These are phyloP conservation scores for Podospora australis DNA, from an alignment of 495 filamentous ascomycete species.

Conservation along the genomic window DNA sequence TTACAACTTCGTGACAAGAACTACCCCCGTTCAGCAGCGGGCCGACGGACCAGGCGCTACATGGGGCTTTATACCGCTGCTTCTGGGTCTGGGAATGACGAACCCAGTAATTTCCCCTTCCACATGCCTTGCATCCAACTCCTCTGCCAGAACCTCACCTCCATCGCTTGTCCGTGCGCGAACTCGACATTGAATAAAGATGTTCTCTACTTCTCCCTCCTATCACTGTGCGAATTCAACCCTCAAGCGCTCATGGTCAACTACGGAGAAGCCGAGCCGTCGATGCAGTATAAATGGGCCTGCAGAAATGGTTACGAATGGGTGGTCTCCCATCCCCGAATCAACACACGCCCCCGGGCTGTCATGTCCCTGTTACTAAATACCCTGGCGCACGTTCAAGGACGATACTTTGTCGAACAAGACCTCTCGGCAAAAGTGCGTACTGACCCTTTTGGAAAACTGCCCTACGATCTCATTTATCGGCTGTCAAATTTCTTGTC, in stretches of 20 bases:
- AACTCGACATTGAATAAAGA: not conserved
- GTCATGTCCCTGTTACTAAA: not conserved
- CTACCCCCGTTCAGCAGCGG: not conserved
- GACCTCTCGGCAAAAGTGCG: not conserved
- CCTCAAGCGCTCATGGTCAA: not conserved
- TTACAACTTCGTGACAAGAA: not conserved
- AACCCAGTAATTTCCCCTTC: too few species aligned
- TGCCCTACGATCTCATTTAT: constrained; percentile 1
- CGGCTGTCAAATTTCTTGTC: not conserved
- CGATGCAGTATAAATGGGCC: not conserved
- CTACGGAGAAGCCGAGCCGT: not conserved
- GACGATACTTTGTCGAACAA: not conserved
- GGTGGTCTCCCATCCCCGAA: not conserved
- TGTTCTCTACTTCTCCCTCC: not conserved
- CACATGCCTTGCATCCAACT: not conserved
- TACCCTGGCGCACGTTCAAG: not conserved
- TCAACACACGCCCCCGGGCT: not conserved
- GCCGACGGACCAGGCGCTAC: not conserved
- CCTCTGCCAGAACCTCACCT: not conserved
- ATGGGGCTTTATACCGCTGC: too few species aligned
- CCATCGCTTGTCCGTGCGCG: not conserved
- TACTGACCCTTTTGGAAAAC: not conserved
- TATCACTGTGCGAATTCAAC: not conserved
- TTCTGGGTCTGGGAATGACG: too few species aligned
- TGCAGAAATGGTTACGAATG: not conserved